phyloP scores from a whole-genome alignment of 2,329 filamentous ascomycete genomes.

The Ophiocordyceps unilateralis region DNA sequence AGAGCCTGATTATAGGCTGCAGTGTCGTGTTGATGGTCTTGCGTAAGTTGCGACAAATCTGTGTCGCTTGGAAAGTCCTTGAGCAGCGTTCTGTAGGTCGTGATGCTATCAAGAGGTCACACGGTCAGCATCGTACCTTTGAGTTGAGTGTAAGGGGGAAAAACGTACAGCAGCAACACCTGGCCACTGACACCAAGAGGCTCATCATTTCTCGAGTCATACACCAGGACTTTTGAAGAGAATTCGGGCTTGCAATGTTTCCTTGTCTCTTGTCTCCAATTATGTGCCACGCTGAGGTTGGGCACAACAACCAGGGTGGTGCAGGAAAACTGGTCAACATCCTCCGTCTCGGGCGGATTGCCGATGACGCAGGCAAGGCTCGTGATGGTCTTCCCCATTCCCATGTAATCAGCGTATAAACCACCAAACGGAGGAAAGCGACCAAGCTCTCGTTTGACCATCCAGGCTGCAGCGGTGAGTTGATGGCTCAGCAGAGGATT shows the following conservation, averaged over 20 bases:
- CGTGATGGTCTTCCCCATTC: conserved; percentile 54
- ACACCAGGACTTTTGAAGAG: conserved; percentile 1
- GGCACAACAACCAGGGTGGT: conserved; percentile 17
- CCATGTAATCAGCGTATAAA: conserved; percentile 44
- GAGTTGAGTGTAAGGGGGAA: not conserved
- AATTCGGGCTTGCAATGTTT: conserved; percentile 7
- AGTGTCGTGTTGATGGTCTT: not conserved
- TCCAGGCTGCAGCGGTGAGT: conserved; percentile 32
- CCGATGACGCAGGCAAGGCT: conserved; percentile 57
- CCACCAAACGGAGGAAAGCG: conserved; percentile 33
- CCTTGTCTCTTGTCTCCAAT: conserved; percentile 13
- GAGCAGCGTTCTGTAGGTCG: conserved; percentile 12
- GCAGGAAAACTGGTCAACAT: conserved; percentile 16
- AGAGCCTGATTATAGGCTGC: conserved; percentile 11
- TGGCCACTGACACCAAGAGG: no score
- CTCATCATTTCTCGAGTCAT: conserved; percentile 1
- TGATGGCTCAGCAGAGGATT: conserved; percentile 28
- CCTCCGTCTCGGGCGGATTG: conserved; percentile 25
- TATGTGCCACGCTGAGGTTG: conserved; percentile 5
- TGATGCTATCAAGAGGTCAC: conserved; percentile 8
- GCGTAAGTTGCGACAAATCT: not conserved
- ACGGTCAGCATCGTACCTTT: not conserved
- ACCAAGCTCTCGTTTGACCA: conserved; percentile 31
- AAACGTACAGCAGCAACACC: not conserved
- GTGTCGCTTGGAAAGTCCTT: conserved; percentile 4